Conservation (phyloP, 331 rosid species). For the Pyrus hybrid region DNA sequence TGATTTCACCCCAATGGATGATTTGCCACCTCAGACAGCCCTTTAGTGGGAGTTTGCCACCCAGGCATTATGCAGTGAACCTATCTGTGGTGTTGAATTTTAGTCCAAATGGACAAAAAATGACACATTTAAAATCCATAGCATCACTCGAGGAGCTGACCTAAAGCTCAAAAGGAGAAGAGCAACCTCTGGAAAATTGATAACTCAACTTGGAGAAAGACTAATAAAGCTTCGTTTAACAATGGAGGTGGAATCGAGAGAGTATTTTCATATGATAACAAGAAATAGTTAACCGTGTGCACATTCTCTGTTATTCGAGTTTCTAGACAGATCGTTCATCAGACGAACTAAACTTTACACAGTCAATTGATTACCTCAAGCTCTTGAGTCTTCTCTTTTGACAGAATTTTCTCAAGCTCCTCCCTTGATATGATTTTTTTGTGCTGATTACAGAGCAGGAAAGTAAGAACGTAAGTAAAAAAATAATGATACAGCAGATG, state of each 20-base stretch:
- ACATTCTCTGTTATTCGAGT: neutral
- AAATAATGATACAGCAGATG: neutral
- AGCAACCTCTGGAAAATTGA: neutral
- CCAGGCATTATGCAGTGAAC: neutral
- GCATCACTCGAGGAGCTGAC: neutral
- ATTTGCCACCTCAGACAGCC: neutral
- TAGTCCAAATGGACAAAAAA: no score
- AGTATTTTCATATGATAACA: neutral
- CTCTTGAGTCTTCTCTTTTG: constrained; percentile 63
- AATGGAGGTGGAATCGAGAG: neutral
- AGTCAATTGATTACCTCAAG: constrained; percentile 49
- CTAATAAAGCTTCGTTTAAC: neutral
- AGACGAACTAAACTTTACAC: neutral
- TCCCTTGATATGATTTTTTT: constrained; percentile 83
- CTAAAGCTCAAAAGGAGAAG: neutral
- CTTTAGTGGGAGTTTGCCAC: neutral
- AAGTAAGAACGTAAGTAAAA: constrained; percentile 5
- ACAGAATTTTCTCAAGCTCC: constrained; percentile 65
- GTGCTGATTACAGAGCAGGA: constrained; percentile 49
- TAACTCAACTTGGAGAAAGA: neutral
- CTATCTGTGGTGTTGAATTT: no score
- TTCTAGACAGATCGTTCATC: neutral
- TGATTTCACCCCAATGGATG: no score
- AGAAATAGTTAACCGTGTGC: neutral
- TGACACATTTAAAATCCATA: neutral